Evolutionary conservation across 2,329 filamentous ascomycete genomes (phyloP).

Genomic region (Curvularia eragrostidis): DNA sequence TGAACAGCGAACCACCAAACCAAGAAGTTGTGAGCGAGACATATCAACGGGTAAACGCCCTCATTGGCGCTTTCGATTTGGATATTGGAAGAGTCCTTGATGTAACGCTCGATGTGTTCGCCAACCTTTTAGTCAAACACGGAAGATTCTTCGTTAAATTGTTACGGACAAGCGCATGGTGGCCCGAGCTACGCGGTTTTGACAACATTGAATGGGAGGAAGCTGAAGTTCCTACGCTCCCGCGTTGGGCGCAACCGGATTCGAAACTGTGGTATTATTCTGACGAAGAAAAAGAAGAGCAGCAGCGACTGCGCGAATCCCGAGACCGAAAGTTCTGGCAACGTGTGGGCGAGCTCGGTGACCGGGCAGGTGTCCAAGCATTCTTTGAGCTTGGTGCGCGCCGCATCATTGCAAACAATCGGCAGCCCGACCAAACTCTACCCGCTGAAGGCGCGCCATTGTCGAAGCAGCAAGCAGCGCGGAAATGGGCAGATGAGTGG

Average conservation of each 20-base stretch:
- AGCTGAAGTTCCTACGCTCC: slow-evolving; percentile 70
- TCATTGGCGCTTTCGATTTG: slow-evolving; percentile 96
- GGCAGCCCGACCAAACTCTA: slow-evolving; percentile 41
- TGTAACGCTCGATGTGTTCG: slow-evolving; percentile 93
- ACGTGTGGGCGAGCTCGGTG: slow-evolving; percentile 68
- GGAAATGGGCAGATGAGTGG: slow-evolving; percentile 64
- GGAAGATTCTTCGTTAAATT: slow-evolving; percentile 95
- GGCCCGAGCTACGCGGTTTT: slow-evolving; percentile 73
- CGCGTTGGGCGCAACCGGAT: slow-evolving; percentile 81
- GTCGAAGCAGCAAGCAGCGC: slow-evolving; percentile 53
- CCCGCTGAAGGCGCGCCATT: slow-evolving; percentile 25
- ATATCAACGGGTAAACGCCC: slow-evolving; percentile 88
- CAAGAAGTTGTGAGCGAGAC: slow-evolving; percentile 80
- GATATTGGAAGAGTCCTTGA: slow-evolving; percentile 95
- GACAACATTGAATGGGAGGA: slow-evolving; percentile 57
- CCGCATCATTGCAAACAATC: slow-evolving; percentile 58
- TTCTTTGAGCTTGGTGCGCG: slow-evolving; percentile 89
- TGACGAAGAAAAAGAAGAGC: slow-evolving; percentile 70
- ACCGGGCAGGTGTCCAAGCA: slow-evolving; percentile 70
- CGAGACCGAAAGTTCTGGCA: slow-evolving; percentile 84
- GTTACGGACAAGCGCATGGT: slow-evolving; percentile 92
- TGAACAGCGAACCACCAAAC: slow-evolving; percentile 74
- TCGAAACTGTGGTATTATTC: slow-evolving; percentile 68
- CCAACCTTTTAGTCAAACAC: slow-evolving; percentile 89
- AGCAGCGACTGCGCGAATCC: slow-evolving; percentile 63